Percentiles rank a stretch among this genome's conserved stretches.
phyloP scores from a whole-genome alignment of 2,329 filamentous ascomycete genomes.

The Neoascochyta sp. region DNA sequence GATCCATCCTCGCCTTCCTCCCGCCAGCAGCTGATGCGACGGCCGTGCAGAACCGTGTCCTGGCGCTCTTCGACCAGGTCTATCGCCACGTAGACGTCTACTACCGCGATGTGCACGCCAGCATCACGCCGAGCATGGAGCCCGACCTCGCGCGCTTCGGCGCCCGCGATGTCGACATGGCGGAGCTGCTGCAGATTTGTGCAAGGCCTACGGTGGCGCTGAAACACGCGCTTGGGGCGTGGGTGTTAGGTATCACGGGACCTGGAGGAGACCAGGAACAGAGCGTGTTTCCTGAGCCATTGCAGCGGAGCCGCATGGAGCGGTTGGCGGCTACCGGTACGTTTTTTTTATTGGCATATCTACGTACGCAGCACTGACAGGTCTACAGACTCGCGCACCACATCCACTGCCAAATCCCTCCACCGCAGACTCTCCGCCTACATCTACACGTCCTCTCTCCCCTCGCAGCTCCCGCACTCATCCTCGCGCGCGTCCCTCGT shows the following conservation, averaged over 20 bases:
- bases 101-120: conserved; percentile 35
- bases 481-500: conserved; percentile 3
- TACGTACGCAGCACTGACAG: too few species aligned
- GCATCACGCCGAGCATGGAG: conserved; percentile 33
- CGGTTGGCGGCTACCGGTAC: too few species aligned
- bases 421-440: conserved; percentile 27
- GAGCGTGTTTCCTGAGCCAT: conserved; percentile 24
- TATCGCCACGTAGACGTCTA: conserved; percentile 30
- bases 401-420: conserved; percentile 17
- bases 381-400: conserved; percentile 5
- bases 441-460: conserved; percentile 16
- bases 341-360: too few species aligned
- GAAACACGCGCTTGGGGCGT: conserved; percentile 30
- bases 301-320: too few species aligned
- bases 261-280: conserved; percentile 10
- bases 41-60: conserved; percentile 17
- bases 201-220: conserved; percentile 25
- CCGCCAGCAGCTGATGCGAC: conserved; percentile 22
- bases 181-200: conserved; percentile 22
- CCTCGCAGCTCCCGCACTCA: conserved; percentile 1
- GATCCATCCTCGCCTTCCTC: too few species aligned
- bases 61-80: conserved; percentile 23
- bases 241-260: conserved; percentile 20
- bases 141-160: conserved; percentile 27
- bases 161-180: conserved; percentile 16